Percentiles rank a stretch among this genome's conserved stretches.
phyloP scores from a whole-genome alignment of 2,329 filamentous ascomycete species.

The Teratosphaeria zuluensis region DNA sequence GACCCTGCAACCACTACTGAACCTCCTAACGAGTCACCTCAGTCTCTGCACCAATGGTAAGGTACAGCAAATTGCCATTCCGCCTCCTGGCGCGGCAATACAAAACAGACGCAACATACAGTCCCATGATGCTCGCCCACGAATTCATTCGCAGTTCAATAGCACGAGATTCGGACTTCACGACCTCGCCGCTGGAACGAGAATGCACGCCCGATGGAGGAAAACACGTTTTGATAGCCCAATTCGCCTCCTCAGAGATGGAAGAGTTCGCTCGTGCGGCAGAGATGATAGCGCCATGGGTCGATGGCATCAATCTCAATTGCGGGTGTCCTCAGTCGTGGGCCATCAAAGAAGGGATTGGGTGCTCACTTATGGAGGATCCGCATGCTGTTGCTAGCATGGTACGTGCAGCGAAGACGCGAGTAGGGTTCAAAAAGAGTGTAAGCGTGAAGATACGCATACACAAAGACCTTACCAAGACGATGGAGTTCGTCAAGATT shows the following conservation, averaged over 20 bases:
- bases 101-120: slow-evolving; percentile 58
- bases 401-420: slow-evolving; percentile 47
- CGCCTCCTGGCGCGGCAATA: slow-evolving; percentile 57
- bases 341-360: slow-evolving; percentile 59
- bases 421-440: slow-evolving; percentile 42
- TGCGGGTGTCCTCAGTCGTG: slow-evolving; percentile 66
- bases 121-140: slow-evolving; percentile 50
- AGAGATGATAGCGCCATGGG: slow-evolving; percentile 50
- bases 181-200: slow-evolving; percentile 42
- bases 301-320: slow-evolving; percentile 59
- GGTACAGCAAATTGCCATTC: slow-evolving; percentile 52
- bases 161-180: slow-evolving; percentile 50
- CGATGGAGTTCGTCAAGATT: slow-evolving; percentile 52
- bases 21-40: neutral
- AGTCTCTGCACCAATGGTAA: slow-evolving; percentile 58
- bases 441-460: slow-evolving; percentile 64
- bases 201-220: slow-evolving; percentile 18
- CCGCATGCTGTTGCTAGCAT: slow-evolving; percentile 58
- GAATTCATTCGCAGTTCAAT: slow-evolving; percentile 24
- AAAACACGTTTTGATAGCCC: slow-evolving; percentile 47
- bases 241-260: slow-evolving; percentile 56
- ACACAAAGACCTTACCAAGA: slow-evolving; percentile 49
- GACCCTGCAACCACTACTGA: slow-evolving; percentile 4
- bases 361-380: slow-evolving; percentile 58
- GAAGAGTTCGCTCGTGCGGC: slow-evolving; percentile 54